Conservation (phyloP, 2,329 filamentous ascomycete genomes). For the Colletotrichum simmondsii region DNA sequence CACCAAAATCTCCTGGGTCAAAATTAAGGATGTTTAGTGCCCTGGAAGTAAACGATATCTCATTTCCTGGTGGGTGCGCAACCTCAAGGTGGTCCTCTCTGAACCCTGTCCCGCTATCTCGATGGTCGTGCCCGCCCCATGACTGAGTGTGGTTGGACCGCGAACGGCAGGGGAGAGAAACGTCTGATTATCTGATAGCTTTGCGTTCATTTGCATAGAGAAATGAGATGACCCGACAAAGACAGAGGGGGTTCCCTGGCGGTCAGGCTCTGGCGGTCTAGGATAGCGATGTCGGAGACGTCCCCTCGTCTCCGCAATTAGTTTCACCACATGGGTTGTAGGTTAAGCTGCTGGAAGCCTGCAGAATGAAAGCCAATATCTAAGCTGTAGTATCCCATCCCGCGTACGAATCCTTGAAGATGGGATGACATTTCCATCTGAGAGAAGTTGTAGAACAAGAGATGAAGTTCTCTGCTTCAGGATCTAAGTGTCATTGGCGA, state of each 20-base stretch:
- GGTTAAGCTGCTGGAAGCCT: neutral
- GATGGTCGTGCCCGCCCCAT: slow-evolving; percentile 5
- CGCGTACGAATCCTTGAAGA: neutral
- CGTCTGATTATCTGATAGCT: neutral
- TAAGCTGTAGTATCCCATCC: neutral
- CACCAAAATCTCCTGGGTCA: slow-evolving; percentile 2
- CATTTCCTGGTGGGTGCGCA: slow-evolving; percentile 15
- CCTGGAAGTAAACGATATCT: slow-evolving; percentile 14
- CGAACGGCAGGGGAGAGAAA: neutral
- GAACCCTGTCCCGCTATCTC: neutral
- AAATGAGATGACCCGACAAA: neutral
- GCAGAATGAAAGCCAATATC: neutral
- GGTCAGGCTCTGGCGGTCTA: neutral
- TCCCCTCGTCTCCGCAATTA: slow-evolving; percentile 8
- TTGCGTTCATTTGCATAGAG: slow-evolving; percentile 1
- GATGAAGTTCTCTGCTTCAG: slow-evolving; percentile 14
- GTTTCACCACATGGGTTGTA: slow-evolving; percentile 21
- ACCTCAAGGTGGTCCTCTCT: neutral
- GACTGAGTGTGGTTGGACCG: neutral
- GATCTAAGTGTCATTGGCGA: slow-evolving; percentile 5
- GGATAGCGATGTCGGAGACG: slow-evolving; percentile 19
- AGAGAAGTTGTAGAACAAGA: neutral
- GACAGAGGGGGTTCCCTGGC: slow-evolving; percentile 4
- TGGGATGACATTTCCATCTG: slow-evolving; percentile 5
- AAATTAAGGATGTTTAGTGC: slow-evolving; percentile 27